Evolutionary conservation across 257 asterid species (phyloP), one percentile per base, ranked within the genome.

Genomic region (Orobanche coerulescens): DNA sequence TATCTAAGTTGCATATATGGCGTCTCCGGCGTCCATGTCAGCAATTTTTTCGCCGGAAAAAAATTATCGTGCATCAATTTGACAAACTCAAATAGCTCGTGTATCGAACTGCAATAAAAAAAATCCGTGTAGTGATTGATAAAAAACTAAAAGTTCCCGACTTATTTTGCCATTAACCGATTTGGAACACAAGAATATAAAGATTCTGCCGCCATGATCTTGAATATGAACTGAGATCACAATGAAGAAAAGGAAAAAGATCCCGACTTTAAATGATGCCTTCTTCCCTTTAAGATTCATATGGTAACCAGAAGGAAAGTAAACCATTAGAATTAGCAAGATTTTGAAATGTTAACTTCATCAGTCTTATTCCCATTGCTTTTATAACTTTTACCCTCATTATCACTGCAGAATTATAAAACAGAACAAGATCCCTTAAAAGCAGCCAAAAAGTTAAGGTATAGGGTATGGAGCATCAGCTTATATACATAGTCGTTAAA

Each of bases 291-390:
- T 44, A 62, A 13, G 9, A n/a, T 33, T 53, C 20, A 43, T 61
- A 64, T 2, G 53, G 58, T 18, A 50, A 37, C 26, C 9, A 52
- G 15, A 19, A 19, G 14, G 47, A 25, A 42, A n/a, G 42, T 44
- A 49, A 40, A 26, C 15, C 59, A 40, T 62, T 23, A 36, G 52
- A 19, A 46, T 36, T 8, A 13, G 33, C 19, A 33, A 36, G 52
- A 66, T 34, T 16, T 52, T 48, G 52, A 25, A 36, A 26, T 10
- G 25, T 18, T 37, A 50, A 67, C 33, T 34, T 52, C 59, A 14
- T 44, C 28, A 8, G 40, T 58, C 23, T 19, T 16, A 46, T 49
- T 70, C 15, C 43, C 43, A 0, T 36, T 62, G 11, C n/a, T 30
- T 14, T 39, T 37, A 9, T 34, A 40, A 34, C 57, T 25, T 43